Conservation (phyloP, 768 basidiomycete species). For the Amyloporia xantha region DNA sequence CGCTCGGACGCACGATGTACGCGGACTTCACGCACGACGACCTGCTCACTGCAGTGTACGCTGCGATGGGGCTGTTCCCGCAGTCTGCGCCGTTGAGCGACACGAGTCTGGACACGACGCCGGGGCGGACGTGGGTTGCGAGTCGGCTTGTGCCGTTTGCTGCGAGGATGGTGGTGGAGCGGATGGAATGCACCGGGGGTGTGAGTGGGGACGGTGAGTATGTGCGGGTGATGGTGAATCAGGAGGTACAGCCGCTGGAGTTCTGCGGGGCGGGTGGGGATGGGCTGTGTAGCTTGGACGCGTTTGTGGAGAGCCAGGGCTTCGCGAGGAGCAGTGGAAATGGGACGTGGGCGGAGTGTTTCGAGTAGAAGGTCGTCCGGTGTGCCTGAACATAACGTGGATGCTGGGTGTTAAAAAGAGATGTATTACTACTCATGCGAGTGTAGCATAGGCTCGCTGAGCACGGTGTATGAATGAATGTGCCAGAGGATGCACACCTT, state of each 20-base stretch:
- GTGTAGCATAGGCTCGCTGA: too few relatives aligned
- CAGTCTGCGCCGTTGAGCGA: conserved; percentile 12
- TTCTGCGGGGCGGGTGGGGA: conserved; percentile 52
- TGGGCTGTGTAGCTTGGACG: conserved; percentile 57
- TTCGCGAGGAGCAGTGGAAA: conserved; percentile 49
- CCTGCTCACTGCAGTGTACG: conserved; percentile 71
- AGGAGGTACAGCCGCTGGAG: conserved; percentile 54
- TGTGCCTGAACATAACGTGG: too few relatives aligned
- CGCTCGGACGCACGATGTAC: conserved; percentile 56
- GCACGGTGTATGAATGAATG: too few relatives aligned
- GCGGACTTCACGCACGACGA: conserved; percentile 83
- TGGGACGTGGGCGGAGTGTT: conserved; percentile 66
- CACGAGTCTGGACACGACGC: conserved; percentile 10
- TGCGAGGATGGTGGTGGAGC: conserved; percentile 68
- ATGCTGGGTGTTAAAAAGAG: too few relatives aligned
- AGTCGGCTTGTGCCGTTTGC: conserved; percentile 70
- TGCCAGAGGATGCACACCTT: too few relatives aligned
- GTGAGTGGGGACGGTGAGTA: conserved; percentile 22
- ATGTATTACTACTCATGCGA: too few relatives aligned
- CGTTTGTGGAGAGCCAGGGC: conserved; percentile 64
- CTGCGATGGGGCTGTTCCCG: conserved; percentile 43
- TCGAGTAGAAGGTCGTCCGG: too few relatives aligned
- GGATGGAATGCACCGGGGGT: conserved; percentile 38
- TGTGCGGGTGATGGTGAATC: conserved; percentile 75
- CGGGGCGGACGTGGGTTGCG: conserved; percentile 39